Percentiles rank a stretch among this genome's conserved stretches.
Conservation (phyloP, 1,139 yeast genomes). For the Arxiozyma heterogenica region DNA sequence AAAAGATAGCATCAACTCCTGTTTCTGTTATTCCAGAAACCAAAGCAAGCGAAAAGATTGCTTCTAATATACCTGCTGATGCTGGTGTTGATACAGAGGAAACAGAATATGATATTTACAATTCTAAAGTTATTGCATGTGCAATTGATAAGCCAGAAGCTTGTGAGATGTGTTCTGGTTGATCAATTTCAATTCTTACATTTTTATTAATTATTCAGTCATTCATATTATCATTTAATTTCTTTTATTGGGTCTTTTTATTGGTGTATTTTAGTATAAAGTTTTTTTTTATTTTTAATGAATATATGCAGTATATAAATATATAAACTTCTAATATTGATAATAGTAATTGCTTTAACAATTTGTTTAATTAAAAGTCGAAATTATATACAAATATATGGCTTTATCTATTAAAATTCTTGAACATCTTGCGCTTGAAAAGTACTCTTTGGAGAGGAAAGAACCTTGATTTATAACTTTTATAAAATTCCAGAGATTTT, state of each 20-base stretch:
- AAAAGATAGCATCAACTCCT: slow-evolving; percentile 13
- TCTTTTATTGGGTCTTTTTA: slow-evolving; percentile 4
- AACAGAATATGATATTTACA: slow-evolving; percentile 60
- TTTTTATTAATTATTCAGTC: slow-evolving; percentile 1
- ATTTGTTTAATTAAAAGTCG: no score
- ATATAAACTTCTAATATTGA: no score
- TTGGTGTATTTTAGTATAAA: slow-evolving; percentile 3
- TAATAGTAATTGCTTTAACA: background rate
- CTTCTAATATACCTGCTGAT: slow-evolving; percentile 11
- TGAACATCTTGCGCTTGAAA: no score
- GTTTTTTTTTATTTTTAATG: background rate
- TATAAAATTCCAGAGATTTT: background rate
- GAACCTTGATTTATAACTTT: background rate
- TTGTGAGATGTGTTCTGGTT: slow-evolving; percentile 99
- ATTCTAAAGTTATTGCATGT: slow-evolving; percentile 91
- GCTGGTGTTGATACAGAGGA: slow-evolving; percentile 18
- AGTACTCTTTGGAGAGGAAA: no score
- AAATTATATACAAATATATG: no score
- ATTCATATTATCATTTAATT: background rate
- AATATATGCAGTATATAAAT: background rate
- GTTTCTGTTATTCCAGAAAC: slow-evolving; percentile 22
- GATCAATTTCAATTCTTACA: slow-evolving; percentile 17
- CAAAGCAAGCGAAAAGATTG: background rate
- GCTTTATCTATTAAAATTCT: no score
- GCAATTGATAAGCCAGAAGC: slow-evolving; percentile 95